These are phyloP conservation scores for Colletotrichum truncatum DNA, from an alignment of 2,329 filamentous ascomycete species.

Conservation along the genomic window DNA sequence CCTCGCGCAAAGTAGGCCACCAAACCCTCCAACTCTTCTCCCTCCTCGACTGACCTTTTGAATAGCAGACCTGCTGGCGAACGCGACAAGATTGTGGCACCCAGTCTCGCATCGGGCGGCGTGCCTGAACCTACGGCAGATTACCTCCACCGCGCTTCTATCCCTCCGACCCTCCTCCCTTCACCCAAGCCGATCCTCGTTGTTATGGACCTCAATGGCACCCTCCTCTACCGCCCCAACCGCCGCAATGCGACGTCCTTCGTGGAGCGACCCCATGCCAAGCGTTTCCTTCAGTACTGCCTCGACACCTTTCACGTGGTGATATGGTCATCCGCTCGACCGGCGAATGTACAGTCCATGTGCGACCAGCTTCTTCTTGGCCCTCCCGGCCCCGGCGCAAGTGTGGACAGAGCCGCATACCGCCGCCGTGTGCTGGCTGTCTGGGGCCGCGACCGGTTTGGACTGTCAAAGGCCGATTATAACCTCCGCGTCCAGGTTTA, in stretches of 20 bases:
- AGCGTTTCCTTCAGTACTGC: slow-evolving; percentile 77
- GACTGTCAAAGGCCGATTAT: slow-evolving; percentile 73
- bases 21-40: background rate
- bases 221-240: slow-evolving; percentile 77
- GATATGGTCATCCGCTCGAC: slow-evolving; percentile 89
- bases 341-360: slow-evolving; percentile 76
- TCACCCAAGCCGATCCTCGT: slow-evolving; percentile 75
- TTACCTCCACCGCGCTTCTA: slow-evolving; percentile 68
- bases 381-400: background rate
- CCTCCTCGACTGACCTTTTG: background rate
- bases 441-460: slow-evolving; percentile 83
- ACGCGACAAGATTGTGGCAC: slow-evolving; percentile 33
- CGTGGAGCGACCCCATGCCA: slow-evolving; percentile 72
- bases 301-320: slow-evolving; percentile 80
- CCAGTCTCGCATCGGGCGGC: slow-evolving; percentile 58
- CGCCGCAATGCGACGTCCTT: slow-evolving; percentile 59
- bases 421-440: slow-evolving; percentile 68
- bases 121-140: slow-evolving; percentile 66
- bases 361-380: slow-evolving; percentile 68
- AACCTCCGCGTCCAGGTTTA: slow-evolving; percentile 82
- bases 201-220: slow-evolving; percentile 93
- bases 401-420: slow-evolving; percentile 48
- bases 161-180: slow-evolving; percentile 49
- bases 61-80: background rate
- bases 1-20: slow-evolving; percentile 1